phyloP scores from a whole-genome alignment of 177 flowering plant genomes.

The Vitis hybrid region DNA sequence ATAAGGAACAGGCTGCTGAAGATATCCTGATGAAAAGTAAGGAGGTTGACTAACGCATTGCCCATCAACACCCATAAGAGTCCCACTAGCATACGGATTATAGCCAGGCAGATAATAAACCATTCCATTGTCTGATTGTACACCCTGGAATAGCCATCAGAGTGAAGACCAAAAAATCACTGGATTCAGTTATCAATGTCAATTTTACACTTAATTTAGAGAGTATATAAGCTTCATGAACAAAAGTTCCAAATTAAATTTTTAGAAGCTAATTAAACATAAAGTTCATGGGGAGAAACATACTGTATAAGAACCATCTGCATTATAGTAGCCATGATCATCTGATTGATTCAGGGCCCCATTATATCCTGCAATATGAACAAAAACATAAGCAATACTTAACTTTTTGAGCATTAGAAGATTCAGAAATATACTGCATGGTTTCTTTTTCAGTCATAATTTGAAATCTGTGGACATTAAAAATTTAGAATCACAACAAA shows the following conservation, averaged over 20 bases:
- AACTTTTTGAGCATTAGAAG: background rate
- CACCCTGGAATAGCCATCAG: conserved; percentile 35
- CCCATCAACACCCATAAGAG: conserved; percentile 40
- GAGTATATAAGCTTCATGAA: background rate
- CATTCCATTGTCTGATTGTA: conserved; percentile 38
- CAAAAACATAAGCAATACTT: background rate
- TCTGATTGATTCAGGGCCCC: conserved; percentile 36
- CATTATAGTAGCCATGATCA: conserved; percentile 29
- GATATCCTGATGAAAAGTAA: conserved; percentile 42
- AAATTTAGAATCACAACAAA: no score
- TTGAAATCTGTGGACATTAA: background rate
- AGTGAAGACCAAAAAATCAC: background rate
- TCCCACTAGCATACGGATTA: conserved; percentile 41
- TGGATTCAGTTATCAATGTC: background rate
- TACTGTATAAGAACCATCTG: conserved; percentile 46
- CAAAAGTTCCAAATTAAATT: background rate
- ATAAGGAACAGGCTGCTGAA: conserved; percentile 35
- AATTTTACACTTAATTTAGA: background rate
- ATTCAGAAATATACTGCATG: background rate
- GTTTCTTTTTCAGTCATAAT: background rate
- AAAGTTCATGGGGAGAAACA: conserved; percentile 14
- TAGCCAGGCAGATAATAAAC: conserved; percentile 48
- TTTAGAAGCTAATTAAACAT: background rate
- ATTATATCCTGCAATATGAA: conserved; percentile 41
- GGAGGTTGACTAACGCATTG: conserved; percentile 35